Percentiles rank a stretch among this genome's conserved stretches.
phyloP scores from a whole-genome alignment of 2,329 filamentous ascomycete genomes.

The Hypoxylon sp. region DNA sequence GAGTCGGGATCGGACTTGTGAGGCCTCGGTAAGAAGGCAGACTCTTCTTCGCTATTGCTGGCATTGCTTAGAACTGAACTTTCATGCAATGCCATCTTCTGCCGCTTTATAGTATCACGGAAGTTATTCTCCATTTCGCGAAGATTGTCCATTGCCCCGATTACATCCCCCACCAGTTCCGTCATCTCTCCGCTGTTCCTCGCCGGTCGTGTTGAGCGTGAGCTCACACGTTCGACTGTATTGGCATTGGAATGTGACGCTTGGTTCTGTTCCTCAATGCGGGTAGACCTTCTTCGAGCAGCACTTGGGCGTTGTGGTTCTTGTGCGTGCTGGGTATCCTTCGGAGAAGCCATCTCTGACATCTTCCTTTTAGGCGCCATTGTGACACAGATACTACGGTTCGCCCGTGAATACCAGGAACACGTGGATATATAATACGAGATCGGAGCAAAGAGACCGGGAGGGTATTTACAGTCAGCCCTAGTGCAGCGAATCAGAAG shows the following conservation, averaged over 20 bases:
- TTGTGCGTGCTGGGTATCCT: conserved; percentile 10
- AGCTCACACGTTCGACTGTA: neutral
- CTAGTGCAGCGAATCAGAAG: conserved; percentile 41
- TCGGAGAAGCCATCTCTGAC: conserved; percentile 41
- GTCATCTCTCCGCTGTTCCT: conserved; percentile 33
- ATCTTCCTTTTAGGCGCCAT: conserved; percentile 62
- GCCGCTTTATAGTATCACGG: conserved; percentile 60
- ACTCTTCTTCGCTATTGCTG: conserved; percentile 53
- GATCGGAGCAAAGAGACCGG: conserved; percentile 39
- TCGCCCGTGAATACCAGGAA: conserved; percentile 1
- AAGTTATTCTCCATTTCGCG: conserved; percentile 66
- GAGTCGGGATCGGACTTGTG: conserved; percentile 30
- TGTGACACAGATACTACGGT: conserved; percentile 22
- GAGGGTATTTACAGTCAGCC: conserved; percentile 25
- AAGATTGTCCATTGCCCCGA: conserved; percentile 54
- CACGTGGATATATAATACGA: conserved; percentile 38
- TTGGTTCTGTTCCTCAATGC: conserved; percentile 39
- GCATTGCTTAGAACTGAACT: conserved; percentile 52
- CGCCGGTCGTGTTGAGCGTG: conserved; percentile 1
- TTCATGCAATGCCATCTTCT: conserved; percentile 63
- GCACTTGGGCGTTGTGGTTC: conserved; percentile 3
- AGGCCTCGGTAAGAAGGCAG: conserved; percentile 52
- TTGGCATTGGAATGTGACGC: neutral
- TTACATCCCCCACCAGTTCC: conserved; percentile 55
- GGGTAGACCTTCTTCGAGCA: conserved; percentile 46